Percentiles rank a stretch among this genome's conserved stretches.
phyloP scores from a whole-genome alignment of 164 flowering plant genomes.

The Pachysandra terminalis region DNA sequence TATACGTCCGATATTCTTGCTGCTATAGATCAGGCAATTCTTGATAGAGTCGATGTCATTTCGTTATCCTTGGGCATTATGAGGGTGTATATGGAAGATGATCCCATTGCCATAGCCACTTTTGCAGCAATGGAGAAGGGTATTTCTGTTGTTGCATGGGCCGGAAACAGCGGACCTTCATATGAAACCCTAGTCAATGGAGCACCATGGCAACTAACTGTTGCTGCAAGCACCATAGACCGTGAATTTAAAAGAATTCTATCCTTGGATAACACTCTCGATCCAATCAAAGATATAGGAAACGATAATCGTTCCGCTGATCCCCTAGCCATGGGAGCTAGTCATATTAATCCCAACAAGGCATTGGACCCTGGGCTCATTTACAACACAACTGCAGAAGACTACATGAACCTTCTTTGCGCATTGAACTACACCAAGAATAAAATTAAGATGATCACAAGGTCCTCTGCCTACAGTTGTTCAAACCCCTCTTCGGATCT shows the following conservation, averaged over 20 bases:
- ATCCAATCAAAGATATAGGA: too few species aligned
- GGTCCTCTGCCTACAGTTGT: too few species aligned
- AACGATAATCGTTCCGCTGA: slow-evolving; percentile 30
- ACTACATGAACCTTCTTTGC: too few species aligned
- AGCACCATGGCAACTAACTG: too few species aligned
- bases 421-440: too few species aligned
- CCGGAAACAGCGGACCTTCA: slow-evolving; percentile 63
- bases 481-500: too few species aligned
- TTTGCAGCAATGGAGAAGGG: too few species aligned
- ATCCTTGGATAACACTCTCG: slow-evolving; percentile 32
- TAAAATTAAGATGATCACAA: too few species aligned
- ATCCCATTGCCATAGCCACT: slow-evolving; percentile 59
- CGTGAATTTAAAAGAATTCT: too few species aligned
- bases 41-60: slow-evolving; percentile 60
- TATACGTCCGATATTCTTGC: slow-evolving; percentile 52
- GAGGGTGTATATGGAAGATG: slow-evolving; percentile 32
- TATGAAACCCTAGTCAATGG: slow-evolving; percentile 39
- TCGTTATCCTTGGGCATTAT: slow-evolving; percentile 58
- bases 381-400: slow-evolving; percentile 38
- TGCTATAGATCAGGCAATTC: slow-evolving; percentile 59
- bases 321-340: slow-evolving; percentile 63
- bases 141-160: slow-evolving; percentile 57
- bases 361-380: slow-evolving; percentile 77
- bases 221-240: too few species aligned
- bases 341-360: too few species aligned